Base-by-base conservation (phyloP, 2,329 filamentous ascomycete species). In the Botrytis sinoallii region DNA sequence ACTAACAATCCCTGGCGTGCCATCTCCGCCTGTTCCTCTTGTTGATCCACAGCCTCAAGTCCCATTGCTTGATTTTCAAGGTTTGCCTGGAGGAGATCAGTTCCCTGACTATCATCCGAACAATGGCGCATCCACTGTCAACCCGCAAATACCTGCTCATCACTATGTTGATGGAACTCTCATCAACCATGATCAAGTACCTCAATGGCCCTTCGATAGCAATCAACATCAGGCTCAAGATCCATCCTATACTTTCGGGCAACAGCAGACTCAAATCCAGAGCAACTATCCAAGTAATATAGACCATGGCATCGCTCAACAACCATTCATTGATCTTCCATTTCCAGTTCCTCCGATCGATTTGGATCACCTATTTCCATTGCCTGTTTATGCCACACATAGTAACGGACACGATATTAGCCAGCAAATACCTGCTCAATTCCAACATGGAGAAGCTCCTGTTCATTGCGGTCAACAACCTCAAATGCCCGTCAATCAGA, bases 1-100 rank as follows among this genome's bases (percentile, higher is more conserved):
- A 52, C 22, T 18, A n/a, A n/a, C 0, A 25, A 14, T 3, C 1
- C 0, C 12, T n/a, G 1, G 2, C 10, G 12, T 12, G 25, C 0
- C 48, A 52, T 14, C 25, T 4, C 22, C 1, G 5, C 12, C 48
- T 52, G 48, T 14, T 25, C 4, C 14, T 52, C 10, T 52, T n/a
- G 6, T 12, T n/a, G 1, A n/a, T n/a, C 48, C 48, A 14, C 25
- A 12, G 10, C 4, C 10, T n/a, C 48, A n/a, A n/a, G 5, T 6
- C 5, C 22, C 25, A 14, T 4, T 12, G 48, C 14, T n/a, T 52
- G 22, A 2, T 52, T 14, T 2, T n/a, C 48, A 25, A n/a, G 5
- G n/a, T 4, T 5, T 25, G 9, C 5, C 1, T n/a, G 48, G 48
- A 52, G 48, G 10, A n/a, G 25, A 25, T 38, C 32, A 38, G 38